Conservation (phyloP, 805 yeast genomes). For the Candida rishiriensis region DNA sequence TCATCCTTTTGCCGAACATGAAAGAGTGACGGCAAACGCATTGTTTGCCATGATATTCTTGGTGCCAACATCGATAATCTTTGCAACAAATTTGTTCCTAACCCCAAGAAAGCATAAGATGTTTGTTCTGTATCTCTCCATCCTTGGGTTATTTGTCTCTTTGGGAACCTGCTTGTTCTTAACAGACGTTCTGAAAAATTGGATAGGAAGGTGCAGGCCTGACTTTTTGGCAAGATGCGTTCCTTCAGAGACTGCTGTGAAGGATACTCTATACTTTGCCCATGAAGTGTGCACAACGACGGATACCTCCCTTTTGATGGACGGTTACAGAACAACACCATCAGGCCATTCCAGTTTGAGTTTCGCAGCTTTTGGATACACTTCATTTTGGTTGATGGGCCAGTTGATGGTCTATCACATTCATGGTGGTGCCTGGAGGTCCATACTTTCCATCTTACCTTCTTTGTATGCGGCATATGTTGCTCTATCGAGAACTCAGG, state of each 20-base stretch:
- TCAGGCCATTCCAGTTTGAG: conserved; percentile 75
- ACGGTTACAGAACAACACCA: conserved; percentile 80
- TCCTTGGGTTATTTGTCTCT: conserved; percentile 62
- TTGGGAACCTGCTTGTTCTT: conserved; percentile 55
- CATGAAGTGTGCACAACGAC: conserved; percentile 59
- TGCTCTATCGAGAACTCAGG: conserved; percentile 84
- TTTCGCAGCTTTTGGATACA: conserved; percentile 62
- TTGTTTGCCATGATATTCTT: conserved; percentile 51
- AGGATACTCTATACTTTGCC: conserved; percentile 51
- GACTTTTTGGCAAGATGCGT: conserved; percentile 84
- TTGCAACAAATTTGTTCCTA: conserved; percentile 25
- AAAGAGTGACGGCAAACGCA: conserved; percentile 58
- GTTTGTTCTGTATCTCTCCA: conserved; percentile 58
- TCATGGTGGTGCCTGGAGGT: conserved; percentile 59
- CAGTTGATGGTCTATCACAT: conserved; percentile 43
- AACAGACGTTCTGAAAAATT: conserved; percentile 73
- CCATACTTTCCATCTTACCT: conserved; percentile 50
- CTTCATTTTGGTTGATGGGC: conserved; percentile 63
- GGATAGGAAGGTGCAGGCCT: conserved; percentile 89
- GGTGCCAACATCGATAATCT: conserved; percentile 44
- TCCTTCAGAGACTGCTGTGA: conserved; percentile 58
- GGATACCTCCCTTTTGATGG: conserved; percentile 38
- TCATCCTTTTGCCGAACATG: conserved; percentile 75
- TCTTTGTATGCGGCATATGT: conserved; percentile 64
- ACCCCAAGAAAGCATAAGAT: conserved; percentile 50